Percentiles rank a stretch among this genome's conserved stretches.
Conservation (phyloP, 495 filamentous ascomycete genomes). For the Neurospora sp. region DNA sequence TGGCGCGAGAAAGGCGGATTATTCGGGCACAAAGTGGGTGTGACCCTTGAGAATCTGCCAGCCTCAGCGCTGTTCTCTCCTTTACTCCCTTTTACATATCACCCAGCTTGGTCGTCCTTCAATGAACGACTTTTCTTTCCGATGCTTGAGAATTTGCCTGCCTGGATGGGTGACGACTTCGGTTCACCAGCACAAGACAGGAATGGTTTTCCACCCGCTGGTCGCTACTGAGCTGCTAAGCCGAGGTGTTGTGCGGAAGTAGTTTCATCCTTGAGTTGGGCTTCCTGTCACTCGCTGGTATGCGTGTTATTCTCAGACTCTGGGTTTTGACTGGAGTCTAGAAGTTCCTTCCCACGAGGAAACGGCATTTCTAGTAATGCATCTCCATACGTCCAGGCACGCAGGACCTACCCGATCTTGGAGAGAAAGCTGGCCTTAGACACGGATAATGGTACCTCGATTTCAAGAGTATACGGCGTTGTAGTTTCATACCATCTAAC, state of each 20-base stretch:
- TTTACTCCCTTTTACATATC: constrained; percentile 19
- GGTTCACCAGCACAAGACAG: background rate
- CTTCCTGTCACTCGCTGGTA: background rate
- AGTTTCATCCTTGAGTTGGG: background rate
- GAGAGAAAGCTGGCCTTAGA: background rate
- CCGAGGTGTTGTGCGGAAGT: background rate
- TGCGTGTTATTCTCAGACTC: background rate
- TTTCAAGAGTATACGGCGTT: background rate
- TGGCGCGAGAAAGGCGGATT: constrained; percentile 26
- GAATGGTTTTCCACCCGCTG: background rate
- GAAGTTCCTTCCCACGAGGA: background rate
- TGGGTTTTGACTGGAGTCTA: background rate
- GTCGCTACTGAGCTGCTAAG: background rate
- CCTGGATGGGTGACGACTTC: background rate
- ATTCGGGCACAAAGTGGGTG: constrained; percentile 21
- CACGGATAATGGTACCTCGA: background rate
- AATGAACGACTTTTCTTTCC: background rate
- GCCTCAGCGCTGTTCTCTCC: constrained; percentile 36
- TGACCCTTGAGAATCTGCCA: constrained; percentile 19
- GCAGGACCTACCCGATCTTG: background rate
- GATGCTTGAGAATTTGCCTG: background rate
- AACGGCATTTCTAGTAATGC: background rate
- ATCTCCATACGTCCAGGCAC: background rate
- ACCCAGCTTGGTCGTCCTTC: background rate
- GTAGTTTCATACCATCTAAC: background rate